phyloP scores from a whole-genome alignment of 2,329 filamentous ascomycete species.

The Phyllosticta capitalensis region DNA sequence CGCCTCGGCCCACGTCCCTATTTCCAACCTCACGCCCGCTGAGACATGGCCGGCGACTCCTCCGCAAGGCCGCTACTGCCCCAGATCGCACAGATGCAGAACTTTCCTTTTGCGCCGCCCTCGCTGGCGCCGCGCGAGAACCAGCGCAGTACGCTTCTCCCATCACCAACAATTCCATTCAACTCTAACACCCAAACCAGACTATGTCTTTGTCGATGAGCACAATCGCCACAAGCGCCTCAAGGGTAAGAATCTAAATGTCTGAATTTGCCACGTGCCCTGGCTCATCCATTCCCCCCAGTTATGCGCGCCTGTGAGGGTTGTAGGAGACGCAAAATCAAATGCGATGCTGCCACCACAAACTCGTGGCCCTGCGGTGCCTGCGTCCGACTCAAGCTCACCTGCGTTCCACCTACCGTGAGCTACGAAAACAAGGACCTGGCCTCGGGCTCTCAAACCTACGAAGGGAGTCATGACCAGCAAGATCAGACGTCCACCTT shows the following conservation, averaged over 20 bases:
- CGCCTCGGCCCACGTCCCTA: slow-evolving; percentile 7
- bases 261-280: slow-evolving; percentile 3
- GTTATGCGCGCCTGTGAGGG: slow-evolving; percentile 97
- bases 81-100: slow-evolving; percentile 61
- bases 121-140: slow-evolving; percentile 59
- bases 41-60: slow-evolving; percentile 53
- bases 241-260: slow-evolving; percentile 55
- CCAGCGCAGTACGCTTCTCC: slow-evolving; percentile 64
- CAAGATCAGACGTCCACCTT: slow-evolving; percentile 16
- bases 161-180: slow-evolving; percentile 1
- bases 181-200: slow-evolving; percentile 37
- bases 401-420: slow-evolving; percentile 82
- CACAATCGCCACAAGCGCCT: slow-evolving; percentile 96
- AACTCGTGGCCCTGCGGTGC: slow-evolving; percentile 97
- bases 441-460: slow-evolving; percentile 29
- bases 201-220: slow-evolving; percentile 98
- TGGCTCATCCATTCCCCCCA: slow-evolving; percentile 27
- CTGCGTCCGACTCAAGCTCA: slow-evolving; percentile 82
- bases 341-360: slow-evolving; percentile 92
- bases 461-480: slow-evolving; percentile 32
- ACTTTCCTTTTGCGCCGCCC: slow-evolving; percentile 64
- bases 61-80: slow-evolving; percentile 54
- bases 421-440: slow-evolving; percentile 55
- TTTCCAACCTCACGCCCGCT: slow-evolving; percentile 7
- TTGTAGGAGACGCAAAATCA: slow-evolving; percentile 90